Conservation (phyloP, 2,329 filamentous ascomycete genomes). For the Metarhizium anisopliae region DNA sequence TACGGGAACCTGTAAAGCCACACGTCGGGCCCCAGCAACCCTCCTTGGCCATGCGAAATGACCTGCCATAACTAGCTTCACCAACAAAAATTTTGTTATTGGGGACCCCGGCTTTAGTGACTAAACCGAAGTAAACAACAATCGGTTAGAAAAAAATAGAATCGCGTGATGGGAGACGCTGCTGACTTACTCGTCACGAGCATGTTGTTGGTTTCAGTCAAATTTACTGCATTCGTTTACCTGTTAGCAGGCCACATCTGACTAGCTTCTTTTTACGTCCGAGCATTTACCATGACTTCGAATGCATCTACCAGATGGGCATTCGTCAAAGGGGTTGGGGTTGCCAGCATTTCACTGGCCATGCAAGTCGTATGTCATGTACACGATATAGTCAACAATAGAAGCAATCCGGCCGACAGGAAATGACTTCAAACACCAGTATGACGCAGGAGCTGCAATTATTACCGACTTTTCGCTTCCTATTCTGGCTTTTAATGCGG, state of each 20-base stretch:
- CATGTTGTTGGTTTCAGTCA: conserved; percentile 17
- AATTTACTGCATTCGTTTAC: conserved; percentile 1
- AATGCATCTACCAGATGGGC: conserved; percentile 1
- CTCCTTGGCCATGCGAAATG: conserved; percentile 17
- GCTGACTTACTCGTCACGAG: conserved; percentile 14
- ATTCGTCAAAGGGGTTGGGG: not conserved
- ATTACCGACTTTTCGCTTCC: conserved; percentile 15
- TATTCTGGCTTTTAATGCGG: not conserved
- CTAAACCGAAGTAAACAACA: not conserved
- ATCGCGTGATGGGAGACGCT: not conserved
- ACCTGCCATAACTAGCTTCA: conserved; percentile 17
- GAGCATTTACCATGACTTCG: not conserved
- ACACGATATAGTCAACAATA: conserved; percentile 24
- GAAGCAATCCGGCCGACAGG: conserved; percentile 17
- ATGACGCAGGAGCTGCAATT: conserved; percentile 21
- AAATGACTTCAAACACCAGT: conserved; percentile 24
- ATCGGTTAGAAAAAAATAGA: not conserved
- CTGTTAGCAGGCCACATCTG: not conserved
- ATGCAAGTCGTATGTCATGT: conserved; percentile 23
- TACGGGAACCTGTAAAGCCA: conserved; percentile 10
- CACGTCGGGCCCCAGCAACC: conserved; percentile 15
- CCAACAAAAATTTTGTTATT: conserved; percentile 18
- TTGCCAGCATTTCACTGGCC: conserved; percentile 18
- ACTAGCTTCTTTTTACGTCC: not conserved
- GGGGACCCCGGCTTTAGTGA: conserved; percentile 17